Conservation (phyloP, 2,329 filamentous ascomycete genomes). For the Xylariales sp. region DNA sequence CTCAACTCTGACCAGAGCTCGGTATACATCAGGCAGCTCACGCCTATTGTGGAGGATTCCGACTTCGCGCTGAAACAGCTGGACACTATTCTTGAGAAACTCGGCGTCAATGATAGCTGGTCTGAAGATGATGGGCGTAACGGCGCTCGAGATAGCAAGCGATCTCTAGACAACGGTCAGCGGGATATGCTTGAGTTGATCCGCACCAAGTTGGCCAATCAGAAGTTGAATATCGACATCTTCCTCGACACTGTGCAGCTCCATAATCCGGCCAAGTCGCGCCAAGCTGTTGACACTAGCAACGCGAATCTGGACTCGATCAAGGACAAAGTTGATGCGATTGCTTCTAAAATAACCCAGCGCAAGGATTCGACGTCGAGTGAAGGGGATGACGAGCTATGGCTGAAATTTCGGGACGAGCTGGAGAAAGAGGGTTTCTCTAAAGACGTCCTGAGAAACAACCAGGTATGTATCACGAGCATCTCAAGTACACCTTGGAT, state of each 20-base stretch:
- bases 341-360: slow-evolving; percentile 48
- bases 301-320: slow-evolving; percentile 45
- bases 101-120: slow-evolving; percentile 21
- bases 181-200: slow-evolving; percentile 36
- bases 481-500: neutral
- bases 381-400: slow-evolving; percentile 46
- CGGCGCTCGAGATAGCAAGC: slow-evolving; percentile 11
- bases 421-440: slow-evolving; percentile 56
- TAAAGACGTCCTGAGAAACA: slow-evolving; percentile 45
- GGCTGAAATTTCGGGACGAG: slow-evolving; percentile 55
- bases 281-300: slow-evolving; percentile 29
- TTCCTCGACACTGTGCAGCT: slow-evolving; percentile 56
- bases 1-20: slow-evolving; percentile 38
- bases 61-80: slow-evolving; percentile 52
- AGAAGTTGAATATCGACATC: slow-evolving; percentile 48
- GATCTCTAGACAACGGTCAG: slow-evolving; percentile 29
- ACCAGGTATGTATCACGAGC: slow-evolving; percentile 54
- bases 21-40: slow-evolving; percentile 45
- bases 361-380: slow-evolving; percentile 31
- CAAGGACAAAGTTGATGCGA: slow-evolving; percentile 55
- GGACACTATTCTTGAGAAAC: slow-evolving; percentile 46
- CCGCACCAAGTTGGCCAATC: slow-evolving; percentile 41
- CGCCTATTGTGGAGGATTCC: slow-evolving; percentile 49
- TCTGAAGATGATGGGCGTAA: slow-evolving; percentile 15
- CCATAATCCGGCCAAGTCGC: slow-evolving; percentile 38